Base-by-base conservation (phyloP, 2,329 filamentous ascomycete species). In the Akanthomyces lecanii region DNA sequence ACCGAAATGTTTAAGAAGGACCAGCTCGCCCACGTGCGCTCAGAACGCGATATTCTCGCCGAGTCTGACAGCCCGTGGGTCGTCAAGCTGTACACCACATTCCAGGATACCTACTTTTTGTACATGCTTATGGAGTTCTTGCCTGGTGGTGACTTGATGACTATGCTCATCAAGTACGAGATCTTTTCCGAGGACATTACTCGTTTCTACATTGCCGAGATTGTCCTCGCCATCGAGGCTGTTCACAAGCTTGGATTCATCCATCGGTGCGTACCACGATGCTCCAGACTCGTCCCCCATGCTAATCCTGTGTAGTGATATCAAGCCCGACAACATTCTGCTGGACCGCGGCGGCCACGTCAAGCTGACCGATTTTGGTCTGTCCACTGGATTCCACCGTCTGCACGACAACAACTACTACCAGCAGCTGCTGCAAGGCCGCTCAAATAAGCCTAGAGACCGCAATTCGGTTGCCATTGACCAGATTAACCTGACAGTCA, bases 51-150 rank as follows among this genome's bases (percentile, higher is more conserved):
- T 75, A 98, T 99, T 69, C 82, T 99, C 67, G 95, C 95, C 66
- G 96, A 99, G 76, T 96, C 94, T n/a, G 95, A 99, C 82, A 98
- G 95, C 73, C 94, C 95, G 5, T 99, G 95, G 95, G 91, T 99
- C 18, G 95, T 99, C 71, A 99, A 97, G 82, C 87, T 99, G 66
- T 96, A 91, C 80, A 97, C 95, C 14, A 98, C 95, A 0, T 99
- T 99, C 82, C 95, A 99, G 78, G 95, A 99, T 74, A 84, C 85
- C 52, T 94, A 95, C 68, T 99, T 97, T 79, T 82, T 99, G 42
- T 99, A 99, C 81, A 95, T 99, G 89, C 83, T 99, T 65, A 99
- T 99, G 95, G 95, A 99, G 78, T 99, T 98, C 78, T 84, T 99
- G 76, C 95, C 95, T 8, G 95, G 95, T 76, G 95, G 95, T 76